These are phyloP conservation scores for Lactifluus pinguis DNA, from an alignment of 768 basidiomycete genomes.

Conservation along the genomic window DNA sequence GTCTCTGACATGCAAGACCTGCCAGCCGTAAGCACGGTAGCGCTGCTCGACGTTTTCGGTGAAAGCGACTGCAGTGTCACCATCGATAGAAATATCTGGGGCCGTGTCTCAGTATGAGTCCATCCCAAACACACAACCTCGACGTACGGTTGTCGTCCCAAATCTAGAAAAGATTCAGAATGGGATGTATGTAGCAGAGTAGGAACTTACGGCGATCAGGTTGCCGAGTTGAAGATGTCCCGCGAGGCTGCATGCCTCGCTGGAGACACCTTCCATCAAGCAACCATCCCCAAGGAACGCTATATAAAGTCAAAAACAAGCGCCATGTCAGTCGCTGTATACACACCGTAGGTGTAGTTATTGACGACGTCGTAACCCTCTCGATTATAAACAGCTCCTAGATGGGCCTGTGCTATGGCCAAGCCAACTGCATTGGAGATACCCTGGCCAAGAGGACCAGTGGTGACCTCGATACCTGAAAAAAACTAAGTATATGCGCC, in stretches of 20 bases:
- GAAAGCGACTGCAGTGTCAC: conserved; percentile 85
- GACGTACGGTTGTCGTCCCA: conserved; percentile 92
- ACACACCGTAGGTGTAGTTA: conserved; percentile 80
- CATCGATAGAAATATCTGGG: conserved; percentile 91
- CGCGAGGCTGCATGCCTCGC: conserved; percentile 85
- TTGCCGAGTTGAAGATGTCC: conserved; percentile 93
- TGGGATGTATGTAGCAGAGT: conserved; percentile 6
- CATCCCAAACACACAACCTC: background rate
- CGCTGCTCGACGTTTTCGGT: conserved; percentile 88
- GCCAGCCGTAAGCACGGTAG: conserved; percentile 90
- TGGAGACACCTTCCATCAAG: conserved; percentile 94
- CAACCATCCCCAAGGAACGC: conserved; percentile 94
- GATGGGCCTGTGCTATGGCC: conserved; percentile 87
- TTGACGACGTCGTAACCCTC: conserved; percentile 71
- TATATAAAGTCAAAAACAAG: conserved; percentile 24
- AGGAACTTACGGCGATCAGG: conserved; percentile 68
- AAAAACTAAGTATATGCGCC: conserved; percentile 4
- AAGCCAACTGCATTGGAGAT: conserved; percentile 90
- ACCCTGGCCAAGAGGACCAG: conserved; percentile 92
- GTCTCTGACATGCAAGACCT: conserved; percentile 75
- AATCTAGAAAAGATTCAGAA: conserved; percentile 39
- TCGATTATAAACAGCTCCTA: conserved; percentile 86
- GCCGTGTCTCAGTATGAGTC: conserved; percentile 11
- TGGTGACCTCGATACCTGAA: conserved; percentile 80
- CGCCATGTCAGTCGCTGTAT: background rate